These are phyloP conservation scores for Gastrodia elata DNA, from an alignment of 106 monocot species.

Conservation along the genomic window DNA sequence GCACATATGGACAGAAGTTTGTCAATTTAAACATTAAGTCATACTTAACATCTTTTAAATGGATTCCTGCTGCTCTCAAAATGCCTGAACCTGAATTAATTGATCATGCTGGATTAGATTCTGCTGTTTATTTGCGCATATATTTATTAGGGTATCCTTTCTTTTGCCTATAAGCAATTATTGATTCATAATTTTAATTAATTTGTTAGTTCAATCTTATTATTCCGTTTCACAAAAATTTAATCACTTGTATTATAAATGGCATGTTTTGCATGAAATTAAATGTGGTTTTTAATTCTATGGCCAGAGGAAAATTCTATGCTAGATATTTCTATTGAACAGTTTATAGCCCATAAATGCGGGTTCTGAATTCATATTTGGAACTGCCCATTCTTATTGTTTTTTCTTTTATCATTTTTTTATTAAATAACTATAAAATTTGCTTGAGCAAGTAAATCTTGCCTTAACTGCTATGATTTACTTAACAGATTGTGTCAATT, in stretches of 20 bases:
- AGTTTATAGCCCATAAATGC: no score
- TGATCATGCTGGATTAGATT: constrained; percentile 94
- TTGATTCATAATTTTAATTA: background rate
- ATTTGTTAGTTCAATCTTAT: background rate
- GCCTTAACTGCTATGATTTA: no score
- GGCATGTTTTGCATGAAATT: background rate
- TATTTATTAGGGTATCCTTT: constrained; percentile 58
- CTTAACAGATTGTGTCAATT: background rate
- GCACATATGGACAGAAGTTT: constrained; percentile 39
- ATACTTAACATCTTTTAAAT: constrained; percentile 69
- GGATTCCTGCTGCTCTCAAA: constrained; percentile 98
- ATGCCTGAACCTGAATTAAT: constrained; percentile 98
- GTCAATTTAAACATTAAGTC: constrained; percentile 77
- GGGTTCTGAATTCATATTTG: no score
- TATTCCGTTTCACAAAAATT: background rate
- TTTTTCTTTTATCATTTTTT: no score
- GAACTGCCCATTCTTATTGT: no score
- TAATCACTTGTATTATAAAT: background rate
- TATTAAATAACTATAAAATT: no score
- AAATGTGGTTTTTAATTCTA: background rate
- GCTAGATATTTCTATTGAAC: no score
- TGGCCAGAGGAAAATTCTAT: background rate
- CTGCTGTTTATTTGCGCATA: constrained; percentile 76
- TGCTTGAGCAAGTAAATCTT: no score
- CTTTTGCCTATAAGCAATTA: background rate